Base-by-base conservation (phyloP, 192 early-diverging fungal species). In the Coemansia sp. region DNA sequence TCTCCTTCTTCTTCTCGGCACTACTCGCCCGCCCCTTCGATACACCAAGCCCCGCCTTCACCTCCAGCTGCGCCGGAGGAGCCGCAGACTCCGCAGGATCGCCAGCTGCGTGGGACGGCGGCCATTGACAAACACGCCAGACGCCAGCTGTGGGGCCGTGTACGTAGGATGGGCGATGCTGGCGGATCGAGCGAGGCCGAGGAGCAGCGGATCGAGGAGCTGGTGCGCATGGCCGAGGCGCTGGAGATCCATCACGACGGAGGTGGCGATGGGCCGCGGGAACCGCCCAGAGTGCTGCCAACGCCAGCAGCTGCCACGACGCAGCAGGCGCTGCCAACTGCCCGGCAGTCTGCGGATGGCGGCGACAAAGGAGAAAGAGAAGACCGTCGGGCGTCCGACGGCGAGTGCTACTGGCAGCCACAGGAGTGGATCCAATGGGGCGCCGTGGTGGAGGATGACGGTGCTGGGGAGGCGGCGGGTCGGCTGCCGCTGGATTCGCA, bases 381-480 rank as follows among this genome's bases (percentile, higher is more conserved):
- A 44, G 13, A 4, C 38, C 10, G 32, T 32, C 32, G 32, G 32
- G 22, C 13, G 7, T 37, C 1, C 5, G 38, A 38, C 55, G 5
- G n/a, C 55, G 11, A 32, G 43, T 46, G 65, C 53, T n/a, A 22
- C 54, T 80, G 77, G 77, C 20, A 22, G 5, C 43, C 37, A 9
- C 57, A 44, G 53, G 79, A 81, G 50, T 81, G 79, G 79, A 43
- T 61, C 41, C 70, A 32, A 43, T 81, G 79, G 79, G 73, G 51
- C 51, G 46, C 54, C 13, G 58, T 55, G 5, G 19, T 41, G 10
- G 57, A 13, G 43, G 50, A 32, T 12, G 19, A 60, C 4, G 19
- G 5, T 38, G 4, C 1, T 32, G 4, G 32, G 2, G 32, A 32
- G 4, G 32, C 46, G 25, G 39, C 46, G 25, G 39, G 1, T 32